Evolutionary conservation across 345 rosid genomes (phyloP).

Genomic region (Draba incana): DNA sequence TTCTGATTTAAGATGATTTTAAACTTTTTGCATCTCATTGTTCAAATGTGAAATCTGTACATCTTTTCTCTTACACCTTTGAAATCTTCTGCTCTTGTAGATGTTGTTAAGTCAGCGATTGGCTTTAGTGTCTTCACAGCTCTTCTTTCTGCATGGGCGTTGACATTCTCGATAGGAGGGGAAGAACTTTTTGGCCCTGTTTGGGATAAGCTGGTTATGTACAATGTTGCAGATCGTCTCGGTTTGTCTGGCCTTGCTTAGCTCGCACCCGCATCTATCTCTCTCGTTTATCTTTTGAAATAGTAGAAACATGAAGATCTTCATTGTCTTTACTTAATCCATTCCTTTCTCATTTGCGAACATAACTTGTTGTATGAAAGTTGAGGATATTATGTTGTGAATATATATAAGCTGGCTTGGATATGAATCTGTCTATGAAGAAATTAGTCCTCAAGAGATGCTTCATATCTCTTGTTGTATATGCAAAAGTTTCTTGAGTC

Average conservation of each 20-base stretch:
- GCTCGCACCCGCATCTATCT: neutral
- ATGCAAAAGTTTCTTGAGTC: neutral
- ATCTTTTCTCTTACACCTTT: slow-evolving; percentile 8
- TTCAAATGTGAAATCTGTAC: slow-evolving; percentile 3
- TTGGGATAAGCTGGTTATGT: slow-evolving; percentile 92
- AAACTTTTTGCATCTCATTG: neutral
- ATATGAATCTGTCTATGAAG: neutral
- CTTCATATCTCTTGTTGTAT: neutral
- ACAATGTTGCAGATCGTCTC: slow-evolving; percentile 81
- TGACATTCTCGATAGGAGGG: slow-evolving; percentile 90
- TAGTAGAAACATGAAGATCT: slow-evolving; percentile 6
- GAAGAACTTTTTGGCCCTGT: slow-evolving; percentile 71
- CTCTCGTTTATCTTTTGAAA: slow-evolving; percentile 1
- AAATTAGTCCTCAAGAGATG: neutral
- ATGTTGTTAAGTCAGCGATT: slow-evolving; percentile 77
- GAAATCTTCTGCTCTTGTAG: slow-evolving; percentile 43
- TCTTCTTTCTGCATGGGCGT: slow-evolving; percentile 79
- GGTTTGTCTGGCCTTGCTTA: slow-evolving; percentile 74
- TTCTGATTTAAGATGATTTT: slow-evolving; percentile 4
- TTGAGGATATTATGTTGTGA: too few relatives aligned
- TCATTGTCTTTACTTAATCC: neutral
- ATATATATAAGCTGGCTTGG: too few relatives aligned
- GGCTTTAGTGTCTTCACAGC: slow-evolving; percentile 66
- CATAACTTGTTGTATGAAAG: neutral
- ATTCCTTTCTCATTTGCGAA: neutral